A percentile compares a stretch with the other conserved stretches of the same genome.
phyloP scores from a whole-genome alignment of 495 filamentous ascomycete species.

The Podospora fimiseda region DNA sequence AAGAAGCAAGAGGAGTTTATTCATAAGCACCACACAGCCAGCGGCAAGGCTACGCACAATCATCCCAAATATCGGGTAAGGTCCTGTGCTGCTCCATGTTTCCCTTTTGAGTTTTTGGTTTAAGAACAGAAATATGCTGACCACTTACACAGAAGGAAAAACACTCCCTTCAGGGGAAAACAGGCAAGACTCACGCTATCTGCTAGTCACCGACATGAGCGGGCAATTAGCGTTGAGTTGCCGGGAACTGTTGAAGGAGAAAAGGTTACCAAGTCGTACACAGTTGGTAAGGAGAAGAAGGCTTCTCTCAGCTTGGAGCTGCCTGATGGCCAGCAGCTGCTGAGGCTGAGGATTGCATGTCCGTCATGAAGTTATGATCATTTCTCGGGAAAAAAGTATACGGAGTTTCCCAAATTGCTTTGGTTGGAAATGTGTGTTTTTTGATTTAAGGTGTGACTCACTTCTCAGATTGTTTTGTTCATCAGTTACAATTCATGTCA shows the following conservation, averaged over 20 bases:
- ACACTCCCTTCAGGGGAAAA: conserved; percentile 81
- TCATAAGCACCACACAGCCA: conserved; percentile 47
- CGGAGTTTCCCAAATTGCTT: background rate
- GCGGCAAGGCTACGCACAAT: conserved; percentile 50
- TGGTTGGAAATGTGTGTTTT: too few relatives aligned
- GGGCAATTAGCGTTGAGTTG: conserved; percentile 1
- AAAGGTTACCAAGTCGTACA: background rate
- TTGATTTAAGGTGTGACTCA: background rate
- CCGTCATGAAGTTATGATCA: conserved; percentile 7
- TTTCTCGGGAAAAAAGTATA: background rate
- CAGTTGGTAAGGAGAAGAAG: background rate
- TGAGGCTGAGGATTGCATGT: conserved; percentile 10
- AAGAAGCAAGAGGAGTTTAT: conserved; percentile 60
- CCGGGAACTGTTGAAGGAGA: background rate
- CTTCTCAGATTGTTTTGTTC: background rate
- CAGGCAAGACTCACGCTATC: conserved; percentile 78
- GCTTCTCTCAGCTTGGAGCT: conserved; percentile 6
- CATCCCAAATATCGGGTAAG: conserved; percentile 57
- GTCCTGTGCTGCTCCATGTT: conserved; percentile 4
- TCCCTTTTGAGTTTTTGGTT: background rate
- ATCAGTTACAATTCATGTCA: background rate
- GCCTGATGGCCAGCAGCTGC: conserved; percentile 5
- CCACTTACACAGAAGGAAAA: conserved; percentile 52
- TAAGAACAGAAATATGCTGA: conserved; percentile 13
- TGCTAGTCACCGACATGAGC: conserved; percentile 47